Base-by-base conservation (phyloP, 805 yeast genomes). In the Blastobotrys parvus region DNA sequence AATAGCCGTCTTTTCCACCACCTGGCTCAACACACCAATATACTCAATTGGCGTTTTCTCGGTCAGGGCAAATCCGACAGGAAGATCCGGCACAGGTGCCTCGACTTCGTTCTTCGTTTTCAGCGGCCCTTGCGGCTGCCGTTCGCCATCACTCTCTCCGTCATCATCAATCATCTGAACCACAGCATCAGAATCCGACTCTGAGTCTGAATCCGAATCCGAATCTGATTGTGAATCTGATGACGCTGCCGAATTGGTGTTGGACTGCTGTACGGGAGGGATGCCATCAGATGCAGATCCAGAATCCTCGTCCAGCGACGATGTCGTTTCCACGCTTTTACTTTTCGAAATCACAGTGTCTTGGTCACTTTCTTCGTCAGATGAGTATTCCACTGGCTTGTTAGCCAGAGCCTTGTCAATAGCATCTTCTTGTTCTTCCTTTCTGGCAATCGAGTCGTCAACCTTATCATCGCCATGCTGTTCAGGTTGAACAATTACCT, bases 51-150 rank as follows among this genome's bases (percentile, higher is more conserved):
- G 79, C 2, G 87, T 79, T 4, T 64, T 62, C n/a, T 67, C 72
- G 1, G 72, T 72, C 18, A 90, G 71, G 11, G 54, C 56, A 50
- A 80, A 84, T 44, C 72, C 85, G 10, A 70, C 75, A 0, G 95
- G 94, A 2, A 90, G 60, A 18, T 64, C 64, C 0, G 82, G 81
- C 0, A 87, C 82, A 0, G 64, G 67, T 53, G 81, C 95, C 42
- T 85, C 87, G 2, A 80, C 61, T 56, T 90, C 97, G 57, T 90
- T 82, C 46, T 78, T 80, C 1, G 97, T 87, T 23, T 68, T 60
- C 18, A 90, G 83, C 0, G 95, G 94, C 0, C 78, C 87, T 1
- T 15, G 39, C 10, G 33, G 47, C 11, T 46, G 57, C 7, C 41
- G 51, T 37, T 52, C 59, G 18, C 50, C 61, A 3, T 50, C 55